These are phyloP conservation scores for Aspergillus hancockii DNA, from an alignment of 495 filamentous ascomycete species.

Conservation along the genomic window DNA sequence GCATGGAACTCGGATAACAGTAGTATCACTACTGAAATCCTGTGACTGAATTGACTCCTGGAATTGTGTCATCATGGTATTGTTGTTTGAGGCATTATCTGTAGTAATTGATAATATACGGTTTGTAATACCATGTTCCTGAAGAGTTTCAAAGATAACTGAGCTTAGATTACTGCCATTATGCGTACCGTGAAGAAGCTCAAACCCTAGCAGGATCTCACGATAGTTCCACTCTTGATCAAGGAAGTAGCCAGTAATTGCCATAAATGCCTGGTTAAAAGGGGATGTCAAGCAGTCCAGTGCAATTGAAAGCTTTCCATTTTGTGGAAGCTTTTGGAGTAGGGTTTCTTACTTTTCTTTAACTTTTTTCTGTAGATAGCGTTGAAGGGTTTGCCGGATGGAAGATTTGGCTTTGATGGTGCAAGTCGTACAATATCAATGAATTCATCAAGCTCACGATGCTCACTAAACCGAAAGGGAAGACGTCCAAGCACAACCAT, in stretches of 20 bases:
- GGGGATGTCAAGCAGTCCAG: slow-evolving; percentile 20
- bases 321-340: too few relatives aligned
- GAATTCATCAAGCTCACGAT: too few relatives aligned
- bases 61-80: slow-evolving; percentile 15
- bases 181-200: too few relatives aligned
- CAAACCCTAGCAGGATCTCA: slow-evolving; percentile 25
- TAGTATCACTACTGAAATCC: background rate
- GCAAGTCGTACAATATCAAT: too few relatives aligned
- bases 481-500: too few relatives aligned
- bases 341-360: too few relatives aligned
- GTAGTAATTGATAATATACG: slow-evolving; percentile 19
- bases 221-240: slow-evolving; percentile 21
- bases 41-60: slow-evolving; percentile 12
- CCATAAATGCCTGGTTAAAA: slow-evolving; percentile 24
- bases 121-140: slow-evolving; percentile 15
- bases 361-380: too few relatives aligned
- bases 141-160: slow-evolving; percentile 14
- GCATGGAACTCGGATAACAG: slow-evolving; percentile 12
- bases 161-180: too few relatives aligned
- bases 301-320: too few relatives aligned
- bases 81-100: slow-evolving; percentile 27
- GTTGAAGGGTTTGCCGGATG: too few relatives aligned
- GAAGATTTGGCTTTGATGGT: too few relatives aligned
- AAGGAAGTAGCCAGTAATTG: slow-evolving; percentile 24
- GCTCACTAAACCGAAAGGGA: too few relatives aligned